These are phyloP conservation scores for Otatea glauca DNA, from an alignment of 176 grass and related monocot genomes.

Conservation along the genomic window DNA sequence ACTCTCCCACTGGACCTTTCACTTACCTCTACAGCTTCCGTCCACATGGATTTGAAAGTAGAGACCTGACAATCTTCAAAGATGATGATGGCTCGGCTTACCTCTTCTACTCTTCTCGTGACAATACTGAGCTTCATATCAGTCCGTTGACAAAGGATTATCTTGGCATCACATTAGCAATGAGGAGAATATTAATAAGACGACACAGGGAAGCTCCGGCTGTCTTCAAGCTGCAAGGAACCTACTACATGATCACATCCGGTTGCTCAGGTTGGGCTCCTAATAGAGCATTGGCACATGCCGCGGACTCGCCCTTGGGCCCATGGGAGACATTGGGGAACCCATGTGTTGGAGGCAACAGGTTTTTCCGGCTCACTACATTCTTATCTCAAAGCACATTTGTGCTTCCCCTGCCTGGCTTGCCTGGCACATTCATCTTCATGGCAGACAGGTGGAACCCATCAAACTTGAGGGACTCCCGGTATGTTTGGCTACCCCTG, in stretches of 20 bases:
- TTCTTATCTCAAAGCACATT: constrained; percentile 94
- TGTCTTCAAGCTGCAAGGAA: constrained; percentile 72
- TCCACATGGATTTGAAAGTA: constrained; percentile 79
- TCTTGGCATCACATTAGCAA: constrained; percentile 54
- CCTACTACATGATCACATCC: constrained; percentile 96
- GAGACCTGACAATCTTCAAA: constrained; percentile 95
- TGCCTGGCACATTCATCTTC: constrained; percentile 86
- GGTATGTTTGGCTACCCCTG: constrained; percentile 89
- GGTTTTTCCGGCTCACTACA: constrained; percentile 64
- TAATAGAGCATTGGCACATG: constrained; percentile 73
- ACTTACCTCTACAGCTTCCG: constrained; percentile 78
- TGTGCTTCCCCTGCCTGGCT: constrained; percentile 71
- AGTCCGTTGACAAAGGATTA: constrained; percentile 77
- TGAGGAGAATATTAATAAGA: constrained; percentile 68
- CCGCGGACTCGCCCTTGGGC: constrained; percentile 74
- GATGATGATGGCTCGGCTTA: constrained; percentile 77
- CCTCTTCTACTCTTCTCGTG: constrained; percentile 74
- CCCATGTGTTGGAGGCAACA: constrained; percentile 87
- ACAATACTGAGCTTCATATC: constrained; percentile 83
- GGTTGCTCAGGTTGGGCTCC: constrained; percentile 89
- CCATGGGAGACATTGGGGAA: constrained; percentile 90
- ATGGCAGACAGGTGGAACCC: constrained; percentile 98
- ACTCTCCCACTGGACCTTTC: constrained; percentile 78
- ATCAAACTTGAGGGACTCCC: constrained; percentile 72
- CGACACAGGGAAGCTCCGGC: constrained; percentile 80